phyloP scores from a whole-genome alignment of 371 early-diverging fungal genomes.

The Syncephalis fuscata region DNA sequence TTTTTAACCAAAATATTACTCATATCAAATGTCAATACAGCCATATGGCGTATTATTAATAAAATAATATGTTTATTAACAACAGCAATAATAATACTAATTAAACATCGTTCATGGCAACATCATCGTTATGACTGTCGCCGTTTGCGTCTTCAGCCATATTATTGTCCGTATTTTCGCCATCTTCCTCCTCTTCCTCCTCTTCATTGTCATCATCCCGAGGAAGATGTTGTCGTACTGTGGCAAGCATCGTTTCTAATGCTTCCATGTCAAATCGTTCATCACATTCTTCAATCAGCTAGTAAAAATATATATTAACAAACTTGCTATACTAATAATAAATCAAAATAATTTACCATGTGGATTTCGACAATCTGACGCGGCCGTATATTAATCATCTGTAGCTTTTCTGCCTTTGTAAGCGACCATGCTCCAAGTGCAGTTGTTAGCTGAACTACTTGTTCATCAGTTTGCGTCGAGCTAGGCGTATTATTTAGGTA shows the following conservation, averaged over 20 bases:
- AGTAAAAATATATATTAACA: conserved; percentile 1
- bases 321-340: not conserved
- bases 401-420: conserved; percentile 40
- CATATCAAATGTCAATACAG: too few species aligned
- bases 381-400: conserved; percentile 39
- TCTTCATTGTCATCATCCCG: conserved; percentile 20
- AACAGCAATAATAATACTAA: too few species aligned
- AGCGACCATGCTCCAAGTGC: conserved; percentile 19
- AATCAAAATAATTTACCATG: conserved; percentile 16
- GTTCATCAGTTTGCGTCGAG: conserved; percentile 25
- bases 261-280: conserved; percentile 32
- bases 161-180: conserved; percentile 14
- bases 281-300: conserved; percentile 45
- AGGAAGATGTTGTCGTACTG: conserved; percentile 18
- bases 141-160: not conserved
- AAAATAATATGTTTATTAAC: too few species aligned
- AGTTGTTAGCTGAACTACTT: conserved; percentile 18
- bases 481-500: conserved; percentile 25
- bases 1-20: too few species aligned
- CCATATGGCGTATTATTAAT: too few species aligned
- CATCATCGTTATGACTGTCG: too few species aligned
- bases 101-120: too few species aligned
- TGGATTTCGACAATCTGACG: conserved; percentile 35
- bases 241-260: conserved; percentile 20
- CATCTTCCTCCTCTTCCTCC: conserved; percentile 21